Conservation (phyloP, 768 basidiomycete species). For the Sporobolomyces phaffii region DNA sequence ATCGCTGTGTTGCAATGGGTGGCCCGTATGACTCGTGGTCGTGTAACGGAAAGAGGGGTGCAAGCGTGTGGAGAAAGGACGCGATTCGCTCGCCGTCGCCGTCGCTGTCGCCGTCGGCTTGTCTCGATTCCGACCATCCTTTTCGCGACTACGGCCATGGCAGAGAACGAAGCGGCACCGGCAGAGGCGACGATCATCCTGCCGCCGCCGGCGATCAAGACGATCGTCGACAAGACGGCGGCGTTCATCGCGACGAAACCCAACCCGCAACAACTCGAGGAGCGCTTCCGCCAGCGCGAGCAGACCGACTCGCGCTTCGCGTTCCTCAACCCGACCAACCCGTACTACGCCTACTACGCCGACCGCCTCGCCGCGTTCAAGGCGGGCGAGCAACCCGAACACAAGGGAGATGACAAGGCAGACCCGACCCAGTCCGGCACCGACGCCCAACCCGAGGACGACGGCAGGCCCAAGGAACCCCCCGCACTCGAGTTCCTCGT, state of each 20-base stretch:
- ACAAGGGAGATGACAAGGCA: slow-evolving; percentile 16
- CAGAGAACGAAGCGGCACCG: neutral
- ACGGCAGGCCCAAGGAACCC: slow-evolving; percentile 59
- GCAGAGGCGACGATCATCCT: slow-evolving; percentile 59
- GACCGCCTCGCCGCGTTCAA: slow-evolving; percentile 78
- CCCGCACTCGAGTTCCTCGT: slow-evolving; percentile 74
- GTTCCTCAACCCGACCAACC: slow-evolving; percentile 92
- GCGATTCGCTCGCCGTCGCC: too few species aligned
- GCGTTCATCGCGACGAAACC: slow-evolving; percentile 71
- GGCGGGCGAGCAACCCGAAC: slow-evolving; percentile 54
- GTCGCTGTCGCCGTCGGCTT: too few species aligned
- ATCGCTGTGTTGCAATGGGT: too few species aligned
- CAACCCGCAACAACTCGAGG: slow-evolving; percentile 86
- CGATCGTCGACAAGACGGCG: slow-evolving; percentile 93
- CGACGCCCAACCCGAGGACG: slow-evolving; percentile 52
- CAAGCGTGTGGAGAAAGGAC: too few species aligned
- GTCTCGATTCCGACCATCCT: too few species aligned
- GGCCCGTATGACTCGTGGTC: too few species aligned
- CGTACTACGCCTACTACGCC: slow-evolving; percentile 97
- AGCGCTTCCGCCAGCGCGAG: slow-evolving; percentile 92
- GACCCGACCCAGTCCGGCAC: slow-evolving; percentile 41
- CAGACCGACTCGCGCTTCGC: slow-evolving; percentile 97
- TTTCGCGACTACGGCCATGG: neutral
- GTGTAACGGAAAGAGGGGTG: too few species aligned
- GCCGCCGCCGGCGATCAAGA: slow-evolving; percentile 95